phyloP scores from a whole-genome alignment of 164 flowering plant species.

The Macadamia integrifolia region DNA sequence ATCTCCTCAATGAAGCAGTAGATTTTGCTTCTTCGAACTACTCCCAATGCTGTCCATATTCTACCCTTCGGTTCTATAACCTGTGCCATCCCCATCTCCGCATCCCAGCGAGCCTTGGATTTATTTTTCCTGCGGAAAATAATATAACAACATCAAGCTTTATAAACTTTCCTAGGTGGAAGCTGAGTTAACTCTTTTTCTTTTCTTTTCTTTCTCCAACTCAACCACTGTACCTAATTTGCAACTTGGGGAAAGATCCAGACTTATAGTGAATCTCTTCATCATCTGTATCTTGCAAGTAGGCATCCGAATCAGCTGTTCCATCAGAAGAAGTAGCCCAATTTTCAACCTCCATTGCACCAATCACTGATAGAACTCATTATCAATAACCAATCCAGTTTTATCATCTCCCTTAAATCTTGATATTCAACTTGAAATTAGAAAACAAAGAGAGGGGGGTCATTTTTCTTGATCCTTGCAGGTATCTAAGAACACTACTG shows the following conservation, averaged over 20 bases:
- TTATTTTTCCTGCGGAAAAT: slow-evolving; percentile 37
- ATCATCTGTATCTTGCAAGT: slow-evolving; percentile 21
- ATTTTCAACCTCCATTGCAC: slow-evolving; percentile 15
- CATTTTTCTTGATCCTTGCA: too few relatives aligned
- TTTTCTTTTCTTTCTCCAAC: too few relatives aligned
- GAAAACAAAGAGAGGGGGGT: too few relatives aligned
- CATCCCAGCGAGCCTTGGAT: slow-evolving; percentile 66
- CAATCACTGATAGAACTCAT: slow-evolving; percentile 1
- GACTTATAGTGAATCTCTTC: slow-evolving; percentile 26
- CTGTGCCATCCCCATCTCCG: slow-evolving; percentile 63
- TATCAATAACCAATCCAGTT: background rate
- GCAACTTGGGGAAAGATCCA: slow-evolving; percentile 32
- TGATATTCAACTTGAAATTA: too few relatives aligned
- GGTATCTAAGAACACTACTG: too few relatives aligned
- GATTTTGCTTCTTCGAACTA: slow-evolving; percentile 51
- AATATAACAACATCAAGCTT: background rate
- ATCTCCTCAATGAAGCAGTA: slow-evolving; percentile 68
- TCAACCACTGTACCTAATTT: slow-evolving; percentile 32
- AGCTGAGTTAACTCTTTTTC: too few relatives aligned
- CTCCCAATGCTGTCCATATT: slow-evolving; percentile 68
- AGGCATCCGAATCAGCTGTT: slow-evolving; percentile 23
- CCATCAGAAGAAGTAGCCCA: slow-evolving; percentile 26
- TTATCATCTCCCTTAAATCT: background rate
- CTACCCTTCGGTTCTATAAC: slow-evolving; percentile 57
- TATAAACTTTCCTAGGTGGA: background rate